Conservation (phyloP, 2,329 filamentous ascomycete species). For the Bretziella fagacearum region DNA sequence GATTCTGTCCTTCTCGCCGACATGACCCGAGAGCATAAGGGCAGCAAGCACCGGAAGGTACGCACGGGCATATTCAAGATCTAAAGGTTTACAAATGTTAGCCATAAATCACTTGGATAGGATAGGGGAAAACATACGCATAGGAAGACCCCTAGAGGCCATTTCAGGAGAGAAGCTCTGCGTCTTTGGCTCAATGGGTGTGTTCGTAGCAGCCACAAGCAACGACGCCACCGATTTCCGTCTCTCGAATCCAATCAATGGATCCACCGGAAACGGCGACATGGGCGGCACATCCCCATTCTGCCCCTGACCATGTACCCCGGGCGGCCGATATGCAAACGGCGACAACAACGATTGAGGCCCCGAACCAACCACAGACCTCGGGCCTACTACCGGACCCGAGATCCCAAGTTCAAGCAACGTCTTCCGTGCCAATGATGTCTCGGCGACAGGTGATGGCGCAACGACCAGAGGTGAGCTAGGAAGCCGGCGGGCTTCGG, state of each 20-base stretch:
- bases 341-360: conserved; percentile 1
- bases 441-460: neutral
- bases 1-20: conserved; percentile 35
- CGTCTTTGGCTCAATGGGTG: neutral
- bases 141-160: conserved; percentile 24
- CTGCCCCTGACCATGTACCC: neutral
- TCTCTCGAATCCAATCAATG: conserved; percentile 12
- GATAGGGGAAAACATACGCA: conserved; percentile 26
- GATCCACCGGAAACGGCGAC: conserved; percentile 8
- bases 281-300: neutral
- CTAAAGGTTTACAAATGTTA: conserved; percentile 20
- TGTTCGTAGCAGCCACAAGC: neutral
- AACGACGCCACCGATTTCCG: conserved; percentile 9
- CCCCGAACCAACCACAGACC: neutral
- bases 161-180: neutral
- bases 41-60: conserved; percentile 37
- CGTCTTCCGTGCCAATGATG: conserved; percentile 2
- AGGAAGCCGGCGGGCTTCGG: conserved; percentile 16
- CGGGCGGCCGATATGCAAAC: conserved; percentile 5
- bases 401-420: conserved; percentile 9
- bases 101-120: neutral
- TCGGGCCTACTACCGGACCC: neutral
- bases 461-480: neutral
- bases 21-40: conserved; percentile 36
- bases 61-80: conserved; percentile 30